Percentiles rank a stretch among this genome's conserved stretches.
Evolutionary conservation across 257 asterid species (phyloP).

Genomic region (Solanum piurae): DNA sequence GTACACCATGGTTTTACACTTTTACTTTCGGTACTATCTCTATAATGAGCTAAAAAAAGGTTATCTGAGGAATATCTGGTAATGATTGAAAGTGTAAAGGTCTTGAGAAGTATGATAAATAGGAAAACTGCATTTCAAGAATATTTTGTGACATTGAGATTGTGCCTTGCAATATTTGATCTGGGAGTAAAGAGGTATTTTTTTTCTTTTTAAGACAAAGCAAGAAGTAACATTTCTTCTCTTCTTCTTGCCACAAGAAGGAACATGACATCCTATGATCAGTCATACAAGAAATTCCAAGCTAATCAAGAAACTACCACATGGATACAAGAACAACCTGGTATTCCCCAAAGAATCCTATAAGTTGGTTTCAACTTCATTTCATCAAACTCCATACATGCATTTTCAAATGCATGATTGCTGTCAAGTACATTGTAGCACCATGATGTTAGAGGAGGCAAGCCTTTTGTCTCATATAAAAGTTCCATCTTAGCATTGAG

Average conservation of each 20-base stretch:
- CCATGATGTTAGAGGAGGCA: constrained; percentile 12
- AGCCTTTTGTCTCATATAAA: constrained; percentile 1
- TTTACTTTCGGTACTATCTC: not conserved
- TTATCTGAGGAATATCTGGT: not conserved
- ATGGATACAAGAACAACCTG: constrained; percentile 45
- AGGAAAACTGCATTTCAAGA: not conserved
- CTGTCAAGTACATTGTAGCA: constrained; percentile 35
- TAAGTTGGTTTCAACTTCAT: constrained; percentile 85
- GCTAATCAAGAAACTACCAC: not conserved
- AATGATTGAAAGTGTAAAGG: not conserved
- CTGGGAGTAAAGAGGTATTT: not conserved
- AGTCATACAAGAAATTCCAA: not conserved
- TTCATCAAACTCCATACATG: constrained; percentile 97
- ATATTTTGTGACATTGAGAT: not conserved
- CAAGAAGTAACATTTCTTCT: not conserved
- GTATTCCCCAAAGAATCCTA: constrained; percentile 97
- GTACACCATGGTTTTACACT: not conserved
- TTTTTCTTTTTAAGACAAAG: not conserved
- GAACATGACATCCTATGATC: not conserved
- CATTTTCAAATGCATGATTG: constrained; percentile 80
- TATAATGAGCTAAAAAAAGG: not conserved
- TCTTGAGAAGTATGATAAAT: not conserved
- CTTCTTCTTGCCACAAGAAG: not conserved
- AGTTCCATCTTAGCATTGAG: constrained; percentile 9
- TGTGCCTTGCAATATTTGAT: not conserved